Percentiles rank a stretch among this genome's conserved stretches.
Conservation (phyloP, 2,329 filamentous ascomycete genomes). For the Alternaria ethzedia region DNA sequence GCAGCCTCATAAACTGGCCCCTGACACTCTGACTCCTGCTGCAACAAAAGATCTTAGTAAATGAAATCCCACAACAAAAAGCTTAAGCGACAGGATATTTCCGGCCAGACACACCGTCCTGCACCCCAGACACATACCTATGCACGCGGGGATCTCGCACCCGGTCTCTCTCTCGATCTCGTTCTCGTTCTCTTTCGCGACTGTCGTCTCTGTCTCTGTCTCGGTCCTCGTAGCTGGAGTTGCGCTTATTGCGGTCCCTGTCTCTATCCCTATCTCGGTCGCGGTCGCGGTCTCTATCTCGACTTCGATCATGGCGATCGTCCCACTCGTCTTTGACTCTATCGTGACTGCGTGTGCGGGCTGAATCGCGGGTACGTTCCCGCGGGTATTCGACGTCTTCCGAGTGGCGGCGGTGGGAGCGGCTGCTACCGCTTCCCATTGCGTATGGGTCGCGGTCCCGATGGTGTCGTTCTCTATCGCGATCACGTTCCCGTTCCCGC, state of each 20-base stretch:
- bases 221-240: background rate
- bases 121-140: conserved; percentile 43
- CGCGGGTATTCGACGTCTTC: conserved; percentile 35
- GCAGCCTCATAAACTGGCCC: conserved; percentile 21
- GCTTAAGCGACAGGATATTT: conserved; percentile 34
- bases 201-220: conserved; percentile 13
- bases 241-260: conserved; percentile 1
- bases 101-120: conserved; percentile 44
- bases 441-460: conserved; percentile 17
- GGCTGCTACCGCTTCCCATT: conserved; percentile 15
- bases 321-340: conserved; percentile 37
- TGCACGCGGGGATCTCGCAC: conserved; percentile 34
- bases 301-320: conserved; percentile 14
- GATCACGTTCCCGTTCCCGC: conserved; percentile 26
- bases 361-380: conserved; percentile 25
- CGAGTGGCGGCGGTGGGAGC: conserved; percentile 29
- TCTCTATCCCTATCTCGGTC: conserved; percentile 4
- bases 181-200: conserved; percentile 19
- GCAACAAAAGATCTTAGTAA: conserved; percentile 23
- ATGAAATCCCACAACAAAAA: conserved; percentile 5
- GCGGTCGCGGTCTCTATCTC: conserved; percentile 4
- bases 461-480: conserved; percentile 19
- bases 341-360: conserved; percentile 37
- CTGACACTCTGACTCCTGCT: conserved; percentile 15
- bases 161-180: conserved; percentile 18